Evolutionary conservation across 257 asterid species (phyloP), one percentile per base, ranked within the genome.

Genomic region (Lycium ferocissimum): DNA sequence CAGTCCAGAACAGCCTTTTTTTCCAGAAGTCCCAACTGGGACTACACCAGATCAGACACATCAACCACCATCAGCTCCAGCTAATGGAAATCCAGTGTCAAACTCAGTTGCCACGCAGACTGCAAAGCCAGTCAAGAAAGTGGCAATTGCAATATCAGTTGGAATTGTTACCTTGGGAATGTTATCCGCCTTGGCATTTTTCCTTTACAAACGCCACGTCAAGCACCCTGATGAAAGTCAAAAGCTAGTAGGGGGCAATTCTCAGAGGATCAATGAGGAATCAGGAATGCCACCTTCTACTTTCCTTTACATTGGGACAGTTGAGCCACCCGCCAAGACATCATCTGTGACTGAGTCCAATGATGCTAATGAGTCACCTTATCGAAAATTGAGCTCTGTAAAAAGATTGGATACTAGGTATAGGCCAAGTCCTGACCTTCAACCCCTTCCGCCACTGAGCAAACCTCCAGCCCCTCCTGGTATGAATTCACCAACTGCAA

Each of bases 361-460:
- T 61, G 92, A 53, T 59, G 88, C 89, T 17, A 80, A 83, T 71
- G 93, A 83, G 45, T 97, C 98, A 5, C 98, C 98, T n/a, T 91
- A 94, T 85, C 85, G 92, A 37, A 95, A 95, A 69, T 84, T 97
- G 58, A 93, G 89, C 56, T 83, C 98, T 0, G 91, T 89, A 1
- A 95, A 93, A 85, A 90, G 93, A 92, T 90, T 92, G 18, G 94
- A 92, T 1, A 17, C 33, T 33, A 92, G 98, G 22, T 97, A 97
- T 69, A 88, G 99, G 70, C 99, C 99, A 1, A 97, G 99, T 75
- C 99, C 99, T 20, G 99, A 97, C 79, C 98, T 95, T 54, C 99
- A 97, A 87, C 99, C 99, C 8, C 89, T 97, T 86, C 99, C 99
- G 75, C 98, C 98, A 12, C 47, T 97, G 85, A 89, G 91, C 71